Evolutionary conservation across 352 stramenopile species (phyloP).

Genomic region (Pythium scleroteichum): DNA sequence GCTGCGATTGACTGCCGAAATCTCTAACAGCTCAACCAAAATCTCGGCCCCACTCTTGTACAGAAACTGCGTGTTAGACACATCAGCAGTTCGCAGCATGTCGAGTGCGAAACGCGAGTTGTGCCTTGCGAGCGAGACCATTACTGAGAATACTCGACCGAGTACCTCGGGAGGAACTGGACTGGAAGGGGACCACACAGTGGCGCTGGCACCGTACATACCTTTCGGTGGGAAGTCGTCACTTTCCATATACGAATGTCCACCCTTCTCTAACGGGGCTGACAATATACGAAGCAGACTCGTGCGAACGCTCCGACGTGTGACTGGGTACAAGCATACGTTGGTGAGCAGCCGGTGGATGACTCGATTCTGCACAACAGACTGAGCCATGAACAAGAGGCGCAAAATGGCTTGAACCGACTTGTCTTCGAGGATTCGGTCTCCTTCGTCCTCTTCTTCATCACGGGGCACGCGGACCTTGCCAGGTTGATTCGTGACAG

Average conservation of each 20-base stretch:
- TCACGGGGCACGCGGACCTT: conserved; percentile 76
- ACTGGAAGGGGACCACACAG: conserved; percentile 20
- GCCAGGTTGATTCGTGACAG: conserved; percentile 34
- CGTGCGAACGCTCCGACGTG: conserved; percentile 52
- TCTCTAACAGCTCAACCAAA: conserved; percentile 89
- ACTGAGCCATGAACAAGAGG: conserved; percentile 81
- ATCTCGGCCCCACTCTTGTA: conserved; percentile 52
- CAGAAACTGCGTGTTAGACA: neutral
- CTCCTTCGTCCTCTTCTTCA: conserved; percentile 58
- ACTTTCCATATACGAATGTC: conserved; percentile 28
- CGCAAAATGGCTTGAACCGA: conserved; percentile 69
- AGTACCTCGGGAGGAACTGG: conserved; percentile 84
- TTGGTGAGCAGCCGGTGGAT: conserved; percentile 80
- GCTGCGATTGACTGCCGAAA: conserved; percentile 85
- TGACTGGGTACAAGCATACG: conserved; percentile 79
- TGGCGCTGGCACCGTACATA: conserved; percentile 54
- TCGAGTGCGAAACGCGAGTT: conserved; percentile 90
- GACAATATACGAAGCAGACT: conserved; percentile 63
- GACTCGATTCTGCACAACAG: conserved; percentile 79
- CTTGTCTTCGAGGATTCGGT: conserved; percentile 69
- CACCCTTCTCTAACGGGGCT: conserved; percentile 15
- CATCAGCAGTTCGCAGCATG: conserved; percentile 48
- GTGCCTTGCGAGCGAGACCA: conserved; percentile 90
- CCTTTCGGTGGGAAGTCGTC: conserved; percentile 58
- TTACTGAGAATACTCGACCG: conserved; percentile 85